Evolutionary conservation across 1,284 basidiomycete species (phyloP), one percentile per base, ranked within the genome.

Genomic region (Blastosporella zonata): DNA sequence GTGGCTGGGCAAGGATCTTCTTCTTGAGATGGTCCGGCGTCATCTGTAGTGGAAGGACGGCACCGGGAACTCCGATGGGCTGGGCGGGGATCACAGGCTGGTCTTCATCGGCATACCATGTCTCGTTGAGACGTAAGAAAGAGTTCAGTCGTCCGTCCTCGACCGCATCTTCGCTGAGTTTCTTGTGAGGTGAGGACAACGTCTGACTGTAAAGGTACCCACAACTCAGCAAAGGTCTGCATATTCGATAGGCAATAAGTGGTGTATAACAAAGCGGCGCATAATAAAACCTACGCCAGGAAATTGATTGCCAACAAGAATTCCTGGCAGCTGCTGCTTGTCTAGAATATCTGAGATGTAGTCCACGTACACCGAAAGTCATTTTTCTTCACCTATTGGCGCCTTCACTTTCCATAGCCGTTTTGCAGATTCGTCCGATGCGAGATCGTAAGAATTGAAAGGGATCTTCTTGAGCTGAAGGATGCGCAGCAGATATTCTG

Each of bases 381-480:
- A 43, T 21, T 33, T 25, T 29, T 27, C 31, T 46, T 48, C 47
- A 84, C 87, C 78, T 61, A 66, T 58, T 31, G 89, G 89, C 2
- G 83, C 85, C 62, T 85, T 91, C 55, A 88, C 73, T 65, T 75
- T 82, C 88, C 89, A 91, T 21, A 89, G 61, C 49, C 78, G 76
- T 71, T 90, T 90, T 3, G 74, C 73, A 18, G 81, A 77, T 61
- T 87, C 84, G 58, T 91, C 87, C 7, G 86, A 89, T 25, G 89
- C 89, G 36, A 91, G 74, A 67, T 91, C 88, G 62, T 89, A 91
- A 10, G 86, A 84, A 1, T 72, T 81, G 67, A 84, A 91, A 4
- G 80, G 74, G 47, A 90, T 86, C 69, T 87, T 90, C 77, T 89
- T 89, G 63, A 84, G 81, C 67, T 90, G 87, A 50, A 90, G 70